Conservation (phyloP, 106 monocot species). For the Alisma plantagoaquatica region DNA sequence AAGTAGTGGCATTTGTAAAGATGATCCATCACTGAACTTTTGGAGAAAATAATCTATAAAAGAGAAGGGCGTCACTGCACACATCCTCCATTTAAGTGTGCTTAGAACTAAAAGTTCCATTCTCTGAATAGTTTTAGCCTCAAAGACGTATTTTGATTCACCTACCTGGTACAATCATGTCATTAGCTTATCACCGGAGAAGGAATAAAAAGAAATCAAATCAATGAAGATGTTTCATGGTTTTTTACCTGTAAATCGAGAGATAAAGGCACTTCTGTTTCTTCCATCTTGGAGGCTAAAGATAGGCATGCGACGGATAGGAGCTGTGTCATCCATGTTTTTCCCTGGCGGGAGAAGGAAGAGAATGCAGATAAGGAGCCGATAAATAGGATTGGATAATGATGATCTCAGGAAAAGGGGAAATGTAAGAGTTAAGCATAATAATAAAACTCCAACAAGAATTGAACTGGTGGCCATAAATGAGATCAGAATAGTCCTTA, state of each 20-base stretch:
- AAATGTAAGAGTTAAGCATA: too few species aligned
- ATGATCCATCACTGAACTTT: conserved; percentile 35
- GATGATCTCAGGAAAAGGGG: too few species aligned
- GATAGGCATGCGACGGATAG: conserved; percentile 81
- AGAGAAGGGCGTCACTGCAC: conserved; percentile 84
- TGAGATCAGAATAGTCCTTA: too few species aligned
- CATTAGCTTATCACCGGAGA: too few species aligned
- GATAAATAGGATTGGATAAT: too few species aligned
- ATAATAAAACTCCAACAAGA: too few species aligned
- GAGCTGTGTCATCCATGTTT: conserved; percentile 76
- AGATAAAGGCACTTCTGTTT: conserved; percentile 48
- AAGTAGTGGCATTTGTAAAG: conserved; percentile 20
- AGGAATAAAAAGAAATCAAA: too few species aligned
- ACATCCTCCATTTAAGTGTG: conserved; percentile 93
- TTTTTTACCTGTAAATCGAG: conserved; percentile 75
- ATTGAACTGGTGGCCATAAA: too few species aligned
- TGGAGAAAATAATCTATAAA: conserved; percentile 83
- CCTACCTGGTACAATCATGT: too few species aligned
- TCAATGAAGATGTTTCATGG: too few species aligned
- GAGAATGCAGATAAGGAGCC: too few species aligned
- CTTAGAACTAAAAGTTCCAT: conserved; percentile 93
- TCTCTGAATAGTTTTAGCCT: conserved; percentile 81
- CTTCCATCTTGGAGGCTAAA: conserved; percentile 81
- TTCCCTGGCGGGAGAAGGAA: too few species aligned
- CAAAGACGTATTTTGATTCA: conserved; percentile 63